These are phyloP conservation scores for Piedraia hortae DNA, from an alignment of 2,329 filamentous ascomycete genomes.

Conservation along the genomic window DNA sequence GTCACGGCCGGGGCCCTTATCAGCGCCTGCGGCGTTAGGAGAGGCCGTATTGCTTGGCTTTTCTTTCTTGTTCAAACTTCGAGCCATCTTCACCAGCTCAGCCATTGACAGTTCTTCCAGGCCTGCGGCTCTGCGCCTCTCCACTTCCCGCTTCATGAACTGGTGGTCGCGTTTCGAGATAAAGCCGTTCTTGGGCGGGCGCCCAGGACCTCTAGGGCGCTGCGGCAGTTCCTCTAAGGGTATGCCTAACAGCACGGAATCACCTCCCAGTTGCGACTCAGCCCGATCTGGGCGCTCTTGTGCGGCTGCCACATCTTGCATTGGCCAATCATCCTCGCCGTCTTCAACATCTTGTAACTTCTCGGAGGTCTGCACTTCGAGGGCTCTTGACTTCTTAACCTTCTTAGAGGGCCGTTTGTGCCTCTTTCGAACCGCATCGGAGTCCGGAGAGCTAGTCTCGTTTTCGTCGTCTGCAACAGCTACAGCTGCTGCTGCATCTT, in stretches of 20 bases:
- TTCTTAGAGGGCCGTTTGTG: not conserved
- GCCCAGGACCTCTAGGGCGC: conserved; percentile 48
- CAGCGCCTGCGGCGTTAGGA: conserved; percentile 5
- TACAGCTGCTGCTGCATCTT: conserved; percentile 2
- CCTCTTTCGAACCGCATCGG: too few species aligned
- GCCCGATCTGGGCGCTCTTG: conserved; percentile 3
- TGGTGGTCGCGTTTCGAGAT: conserved; percentile 46
- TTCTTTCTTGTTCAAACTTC: conserved; percentile 14
- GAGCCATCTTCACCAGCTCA: conserved; percentile 10
- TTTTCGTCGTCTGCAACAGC: conserved; percentile 8
- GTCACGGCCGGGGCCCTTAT: conserved; percentile 5
- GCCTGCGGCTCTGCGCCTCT: conserved; percentile 12
- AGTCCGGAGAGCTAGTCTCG: too few species aligned
- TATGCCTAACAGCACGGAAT: conserved; percentile 10
- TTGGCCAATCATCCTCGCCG: not conserved
- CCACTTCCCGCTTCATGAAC: conserved; percentile 12
- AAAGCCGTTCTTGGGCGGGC: conserved; percentile 56
- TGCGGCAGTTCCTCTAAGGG: conserved; percentile 19
- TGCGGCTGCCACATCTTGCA: not conserved
- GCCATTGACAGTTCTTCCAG: conserved; percentile 8
- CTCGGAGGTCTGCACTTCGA: not conserved
- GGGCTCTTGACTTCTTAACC: not conserved
- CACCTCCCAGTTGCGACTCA: conserved; percentile 7
- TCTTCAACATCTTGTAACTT: not conserved
- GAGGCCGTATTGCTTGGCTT: too few species aligned